Evolutionary conservation across 305 asterid genomes (phyloP).

Genomic region (Andrographis paniculata): DNA sequence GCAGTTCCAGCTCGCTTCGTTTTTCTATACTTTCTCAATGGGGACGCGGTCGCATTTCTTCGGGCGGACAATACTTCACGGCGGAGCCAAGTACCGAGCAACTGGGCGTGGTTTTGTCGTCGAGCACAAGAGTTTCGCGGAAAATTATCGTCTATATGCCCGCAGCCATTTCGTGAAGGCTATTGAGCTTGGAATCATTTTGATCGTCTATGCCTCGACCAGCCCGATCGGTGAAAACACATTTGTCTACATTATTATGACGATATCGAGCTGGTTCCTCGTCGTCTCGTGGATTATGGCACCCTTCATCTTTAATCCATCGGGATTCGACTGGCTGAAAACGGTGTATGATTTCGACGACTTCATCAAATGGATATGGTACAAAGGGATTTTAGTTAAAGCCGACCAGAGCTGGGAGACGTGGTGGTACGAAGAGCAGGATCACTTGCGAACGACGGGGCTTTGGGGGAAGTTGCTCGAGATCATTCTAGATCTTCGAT

Average conservation of each 20-base stretch:
- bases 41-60: slow-evolving; percentile 93
- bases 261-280: slow-evolving; percentile 91
- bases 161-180: slow-evolving; percentile 98
- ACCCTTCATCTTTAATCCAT: slow-evolving; percentile 83
- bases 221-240: slow-evolving; percentile 42
- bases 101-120: slow-evolving; percentile 98
- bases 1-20: slow-evolving; percentile 81
- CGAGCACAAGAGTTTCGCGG: slow-evolving; percentile 85
- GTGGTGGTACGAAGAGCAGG: slow-evolving; percentile 99
- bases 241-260: slow-evolving; percentile 78
- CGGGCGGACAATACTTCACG: slow-evolving; percentile 91
- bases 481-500: slow-evolving; percentile 81
- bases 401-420: slow-evolving; percentile 94
- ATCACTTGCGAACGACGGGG: slow-evolving; percentile 88
- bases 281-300: slow-evolving; percentile 89
- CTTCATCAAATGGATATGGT: slow-evolving; percentile 82
- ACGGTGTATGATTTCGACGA: slow-evolving; percentile 88
- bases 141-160: slow-evolving; percentile 77
- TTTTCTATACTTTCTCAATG: slow-evolving; percentile 86
- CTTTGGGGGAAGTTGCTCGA: slow-evolving; percentile 94
- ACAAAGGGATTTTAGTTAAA: slow-evolving; percentile 64
- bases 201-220: slow-evolving; percentile 67
- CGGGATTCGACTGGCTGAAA: slow-evolving; percentile 95
- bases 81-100: slow-evolving; percentile 95
- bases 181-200: slow-evolving; percentile 82